Conservation (phyloP, 441 rosid genomes). For the Corymbia citriodora region DNA sequence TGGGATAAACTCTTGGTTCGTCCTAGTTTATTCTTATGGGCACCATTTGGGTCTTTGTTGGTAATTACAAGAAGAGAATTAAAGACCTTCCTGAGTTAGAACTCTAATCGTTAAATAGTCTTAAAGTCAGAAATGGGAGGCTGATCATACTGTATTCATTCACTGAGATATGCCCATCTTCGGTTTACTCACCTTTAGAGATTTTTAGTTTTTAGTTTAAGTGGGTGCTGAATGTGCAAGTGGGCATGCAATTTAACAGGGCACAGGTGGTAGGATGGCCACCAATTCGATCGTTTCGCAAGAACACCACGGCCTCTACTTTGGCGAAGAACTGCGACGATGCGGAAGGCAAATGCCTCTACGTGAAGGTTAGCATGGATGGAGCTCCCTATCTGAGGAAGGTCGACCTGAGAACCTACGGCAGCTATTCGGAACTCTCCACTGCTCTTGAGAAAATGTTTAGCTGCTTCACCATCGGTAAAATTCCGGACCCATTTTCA, state of each 20-base stretch:
- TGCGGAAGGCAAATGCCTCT: constrained; percentile 36
- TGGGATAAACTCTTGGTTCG: background rate
- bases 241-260: constrained; percentile 19
- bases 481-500: background rate
- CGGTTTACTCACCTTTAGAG: background rate
- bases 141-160: background rate
- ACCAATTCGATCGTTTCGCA: constrained; percentile 51
- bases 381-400: constrained; percentile 64
- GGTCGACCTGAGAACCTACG: constrained; percentile 41
- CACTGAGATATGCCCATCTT: background rate
- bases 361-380: constrained; percentile 59
- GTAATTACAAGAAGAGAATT: background rate
- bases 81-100: background rate
- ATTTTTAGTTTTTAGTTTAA: background rate
- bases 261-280: constrained; percentile 71
- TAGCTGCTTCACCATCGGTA: constrained; percentile 56
- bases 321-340: constrained; percentile 34
- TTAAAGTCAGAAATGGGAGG: background rate
- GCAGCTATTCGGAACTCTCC: constrained; percentile 40
- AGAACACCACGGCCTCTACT: constrained; percentile 44
- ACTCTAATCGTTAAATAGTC: background rate
- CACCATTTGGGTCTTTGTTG: background rate
- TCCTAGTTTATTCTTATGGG: background rate
- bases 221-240: background rate
- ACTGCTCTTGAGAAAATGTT: constrained; percentile 55